These are phyloP conservation scores for Trichoderma sp. DNA, from an alignment of 2,329 filamentous ascomycete genomes.

Conservation along the genomic window DNA sequence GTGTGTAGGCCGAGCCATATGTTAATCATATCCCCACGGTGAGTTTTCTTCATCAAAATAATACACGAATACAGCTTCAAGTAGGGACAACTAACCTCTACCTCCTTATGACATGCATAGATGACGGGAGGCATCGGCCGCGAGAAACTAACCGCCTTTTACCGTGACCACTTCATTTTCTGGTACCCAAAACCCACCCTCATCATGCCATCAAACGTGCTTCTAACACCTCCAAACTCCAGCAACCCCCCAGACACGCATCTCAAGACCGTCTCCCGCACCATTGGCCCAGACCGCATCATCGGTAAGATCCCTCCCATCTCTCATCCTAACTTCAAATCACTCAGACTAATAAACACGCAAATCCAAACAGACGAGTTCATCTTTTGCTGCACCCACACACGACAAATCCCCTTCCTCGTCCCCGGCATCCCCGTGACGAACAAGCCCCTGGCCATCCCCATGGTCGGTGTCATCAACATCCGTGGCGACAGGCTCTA, in stretches of 20 bases:
- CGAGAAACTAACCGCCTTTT: conserved; percentile 62
- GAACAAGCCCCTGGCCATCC: conserved; percentile 50
- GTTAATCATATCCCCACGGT: conserved; percentile 73
- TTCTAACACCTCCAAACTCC: neutral
- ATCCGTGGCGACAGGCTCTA: conserved; percentile 60
- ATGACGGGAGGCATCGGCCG: conserved; percentile 68
- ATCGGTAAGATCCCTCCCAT: conserved; percentile 35
- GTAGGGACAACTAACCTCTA: neutral
- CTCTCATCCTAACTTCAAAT: neutral
- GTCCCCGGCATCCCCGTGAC: conserved; percentile 55
- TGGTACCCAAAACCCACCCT: conserved; percentile 2
- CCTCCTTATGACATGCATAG: conserved; percentile 26
- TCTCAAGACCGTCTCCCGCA: conserved; percentile 66
- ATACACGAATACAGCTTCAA: neutral
- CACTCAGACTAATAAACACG: neutral
- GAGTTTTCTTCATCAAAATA: conserved; percentile 27
- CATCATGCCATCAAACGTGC: neutral
- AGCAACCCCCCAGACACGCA: conserved; percentile 64
- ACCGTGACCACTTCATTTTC: conserved; percentile 70
- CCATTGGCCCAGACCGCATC: conserved; percentile 66
- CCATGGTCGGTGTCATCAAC: conserved; percentile 61
- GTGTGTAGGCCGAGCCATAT: conserved; percentile 56
- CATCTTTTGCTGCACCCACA: conserved; percentile 57
- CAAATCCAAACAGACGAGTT: conserved; percentile 55
- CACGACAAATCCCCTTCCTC: conserved; percentile 30